Percentiles rank a stretch among this genome's conserved stretches.
Evolutionary conservation across 2,329 filamentous ascomycete genomes (phyloP).

Genomic region (Beauveria varroae): DNA sequence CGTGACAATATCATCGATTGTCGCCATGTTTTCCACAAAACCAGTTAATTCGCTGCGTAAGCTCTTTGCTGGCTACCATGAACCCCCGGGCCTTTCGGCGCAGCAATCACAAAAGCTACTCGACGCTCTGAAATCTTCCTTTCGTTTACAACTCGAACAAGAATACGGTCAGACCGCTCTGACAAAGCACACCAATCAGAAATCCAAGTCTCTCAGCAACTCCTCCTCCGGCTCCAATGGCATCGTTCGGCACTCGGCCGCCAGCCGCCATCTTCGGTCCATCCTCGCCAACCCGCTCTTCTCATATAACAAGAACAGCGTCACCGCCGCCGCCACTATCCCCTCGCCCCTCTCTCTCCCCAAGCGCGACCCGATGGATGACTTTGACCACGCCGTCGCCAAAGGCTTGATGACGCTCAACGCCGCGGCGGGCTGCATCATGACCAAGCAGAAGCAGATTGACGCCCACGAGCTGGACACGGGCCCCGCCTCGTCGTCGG

Average conservation of each 20-base stretch:
- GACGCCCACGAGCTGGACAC: slow-evolving; percentile 20
- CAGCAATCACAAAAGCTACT: slow-evolving; percentile 48
- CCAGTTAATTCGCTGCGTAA: slow-evolving; percentile 29
- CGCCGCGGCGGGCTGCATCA: slow-evolving; percentile 47
- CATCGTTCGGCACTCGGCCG: slow-evolving; percentile 34
- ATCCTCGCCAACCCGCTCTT: slow-evolving; percentile 53
- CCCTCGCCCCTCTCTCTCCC: slow-evolving; percentile 4
- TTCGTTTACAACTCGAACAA: slow-evolving; percentile 49
- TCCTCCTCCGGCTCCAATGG: slow-evolving; percentile 6
- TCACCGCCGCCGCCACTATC: background rate
- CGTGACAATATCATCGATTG: background rate
- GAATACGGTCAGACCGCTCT: slow-evolving; percentile 40
- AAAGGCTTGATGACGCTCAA: slow-evolving; percentile 48
- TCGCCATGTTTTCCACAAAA: slow-evolving; percentile 31
- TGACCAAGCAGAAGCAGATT: slow-evolving; percentile 38
- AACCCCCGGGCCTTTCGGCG: slow-evolving; percentile 42
- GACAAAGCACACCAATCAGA: slow-evolving; percentile 22
- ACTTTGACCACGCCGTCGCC: slow-evolving; percentile 49
- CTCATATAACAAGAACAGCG: slow-evolving; percentile 24
- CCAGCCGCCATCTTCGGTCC: slow-evolving; percentile 42
- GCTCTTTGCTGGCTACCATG: slow-evolving; percentile 38
- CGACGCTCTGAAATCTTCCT: slow-evolving; percentile 48
- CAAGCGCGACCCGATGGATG: slow-evolving; percentile 41
- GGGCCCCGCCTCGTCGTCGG: slow-evolving; percentile 31
- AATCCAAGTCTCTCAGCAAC: slow-evolving; percentile 8